These are phyloP conservation scores for Teratosphaeria gauchensis DNA, from an alignment of 2,329 filamentous ascomycete genomes.

Conservation along the genomic window DNA sequence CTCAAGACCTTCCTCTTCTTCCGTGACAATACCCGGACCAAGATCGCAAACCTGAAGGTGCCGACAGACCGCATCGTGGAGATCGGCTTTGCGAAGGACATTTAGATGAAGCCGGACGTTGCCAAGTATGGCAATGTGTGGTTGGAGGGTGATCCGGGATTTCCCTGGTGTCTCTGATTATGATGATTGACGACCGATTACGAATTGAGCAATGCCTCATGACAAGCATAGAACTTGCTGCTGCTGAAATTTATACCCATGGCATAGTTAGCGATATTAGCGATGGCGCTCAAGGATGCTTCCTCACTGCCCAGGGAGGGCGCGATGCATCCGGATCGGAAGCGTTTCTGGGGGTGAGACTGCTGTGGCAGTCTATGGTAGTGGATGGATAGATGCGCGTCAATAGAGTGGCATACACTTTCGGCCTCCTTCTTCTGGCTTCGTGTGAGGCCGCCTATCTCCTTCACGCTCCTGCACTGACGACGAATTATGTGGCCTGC, in stretches of 20 bases:
- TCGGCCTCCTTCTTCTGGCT: neutral
- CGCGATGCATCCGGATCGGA: neutral
- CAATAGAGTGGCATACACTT: neutral
- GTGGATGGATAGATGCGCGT: neutral
- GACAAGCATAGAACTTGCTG: neutral
- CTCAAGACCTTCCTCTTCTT: slow-evolving; percentile 54
- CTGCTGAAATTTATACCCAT: neutral
- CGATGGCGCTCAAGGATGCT: neutral
- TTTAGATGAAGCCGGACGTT: neutral
- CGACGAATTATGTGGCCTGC: no score
- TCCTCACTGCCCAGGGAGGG: neutral
- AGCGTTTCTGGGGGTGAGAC: neutral
- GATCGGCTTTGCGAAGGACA: slow-evolving; percentile 59
- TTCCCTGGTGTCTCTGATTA: neutral
- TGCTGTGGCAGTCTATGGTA: neutral
- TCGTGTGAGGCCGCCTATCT: no score
- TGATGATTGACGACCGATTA: neutral
- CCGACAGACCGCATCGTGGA: slow-evolving; percentile 54
- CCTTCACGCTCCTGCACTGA: no score
- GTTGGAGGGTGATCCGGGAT: neutral
- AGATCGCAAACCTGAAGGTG: slow-evolving; percentile 54
- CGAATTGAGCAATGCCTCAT: neutral
- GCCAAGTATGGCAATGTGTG: neutral
- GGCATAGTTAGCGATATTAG: neutral
- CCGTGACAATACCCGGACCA: slow-evolving; percentile 55